Conservation (phyloP, 805 yeast genomes). For the Myxozyma vanderwaltii region DNA sequence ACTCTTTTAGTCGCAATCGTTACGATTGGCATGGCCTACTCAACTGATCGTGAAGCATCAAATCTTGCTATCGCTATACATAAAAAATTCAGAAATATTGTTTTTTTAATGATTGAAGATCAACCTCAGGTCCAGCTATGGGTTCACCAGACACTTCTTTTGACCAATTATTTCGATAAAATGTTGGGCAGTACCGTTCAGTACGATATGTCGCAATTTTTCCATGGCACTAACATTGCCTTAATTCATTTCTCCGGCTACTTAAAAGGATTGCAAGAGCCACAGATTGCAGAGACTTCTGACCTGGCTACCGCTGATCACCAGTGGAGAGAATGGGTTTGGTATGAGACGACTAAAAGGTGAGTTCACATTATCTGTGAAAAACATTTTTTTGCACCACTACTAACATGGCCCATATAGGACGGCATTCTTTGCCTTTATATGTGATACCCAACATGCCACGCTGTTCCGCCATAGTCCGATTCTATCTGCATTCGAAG, state of each 20-base stretch:
- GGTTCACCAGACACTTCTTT: slow-evolving; percentile 39
- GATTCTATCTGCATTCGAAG: slow-evolving; percentile 48
- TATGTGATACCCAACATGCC: slow-evolving; percentile 48
- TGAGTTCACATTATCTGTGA: neutral
- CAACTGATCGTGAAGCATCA: slow-evolving; percentile 35
- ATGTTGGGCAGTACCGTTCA: slow-evolving; percentile 40
- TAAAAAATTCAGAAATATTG: slow-evolving; percentile 38
- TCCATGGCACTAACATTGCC: slow-evolving; percentile 41
- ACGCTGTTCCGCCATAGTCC: slow-evolving; percentile 43
- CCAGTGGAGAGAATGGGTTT: slow-evolving; percentile 52
- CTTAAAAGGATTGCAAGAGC: slow-evolving; percentile 36
- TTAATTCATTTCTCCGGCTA: slow-evolving; percentile 40
- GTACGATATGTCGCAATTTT: slow-evolving; percentile 41
- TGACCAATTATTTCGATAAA: slow-evolving; percentile 39
- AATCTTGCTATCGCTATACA: slow-evolving; percentile 38
- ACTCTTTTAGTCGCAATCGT: slow-evolving; percentile 38
- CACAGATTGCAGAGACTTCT: slow-evolving; percentile 27
- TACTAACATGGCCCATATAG: slow-evolving; percentile 32
- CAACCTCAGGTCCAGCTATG: slow-evolving; percentile 40
- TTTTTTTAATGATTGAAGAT: slow-evolving; percentile 37
- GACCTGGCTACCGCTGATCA: slow-evolving; percentile 28
- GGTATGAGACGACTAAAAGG: slow-evolving; percentile 49
- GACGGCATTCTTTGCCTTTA: slow-evolving; percentile 47
- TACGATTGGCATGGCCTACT: slow-evolving; percentile 42
- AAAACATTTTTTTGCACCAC: neutral